Evolutionary conservation across 176 grass and related monocot genomes (phyloP), one percentile per base, ranked within the genome.

Genomic region (Carex kokanica): DNA sequence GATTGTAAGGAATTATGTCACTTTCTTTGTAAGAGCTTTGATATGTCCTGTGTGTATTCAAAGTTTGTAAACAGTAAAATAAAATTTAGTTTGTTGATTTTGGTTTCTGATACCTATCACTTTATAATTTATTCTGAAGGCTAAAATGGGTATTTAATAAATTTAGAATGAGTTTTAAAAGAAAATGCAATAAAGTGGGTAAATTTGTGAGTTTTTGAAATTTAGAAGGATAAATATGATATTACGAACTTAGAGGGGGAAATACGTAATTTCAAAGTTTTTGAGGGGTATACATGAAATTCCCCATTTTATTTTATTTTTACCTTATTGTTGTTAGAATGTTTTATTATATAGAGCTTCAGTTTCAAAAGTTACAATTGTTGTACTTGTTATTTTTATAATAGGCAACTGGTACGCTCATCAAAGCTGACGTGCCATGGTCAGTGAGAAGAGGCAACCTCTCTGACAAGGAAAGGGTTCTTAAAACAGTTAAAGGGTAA

Each of bases 401-500:
- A 78, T 89, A 89, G 40, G 51, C 84, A 34, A 79, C 92, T 81
- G 13, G 79, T 79, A 60, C 92, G 34, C 92, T 98, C 79, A 90
- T 93, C 58, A 98, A 98, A 87, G 92, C 95, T 84, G 95, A 98
- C n/a, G 92, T 93, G 57, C 95, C 95, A 58, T 98, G 95, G 95
- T 95, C 92, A 83, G 86, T 74, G 3, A 89, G 87, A 90, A 91
- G 92, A 91, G 92, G 90, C 87, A 94, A 82, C 88, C 87, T 95
- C 72, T 93, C 90, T 0, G 95, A 98, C 75, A 99, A 95, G 87
- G 96, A 99, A 24, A 91, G 56, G 58, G 96, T 95, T 57, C 80
- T 99, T 83, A 95, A 99, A 90, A 95, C 96, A 25, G 91, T 99
- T 34, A 99, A 99, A 88, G 96, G 96, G 96, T 99, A 93, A 88